Evolutionary conservation across 2,329 filamentous ascomycete genomes (phyloP), one percentile per base, ranked within the genome.

Genomic region (Scleromitrula shiraiana): DNA sequence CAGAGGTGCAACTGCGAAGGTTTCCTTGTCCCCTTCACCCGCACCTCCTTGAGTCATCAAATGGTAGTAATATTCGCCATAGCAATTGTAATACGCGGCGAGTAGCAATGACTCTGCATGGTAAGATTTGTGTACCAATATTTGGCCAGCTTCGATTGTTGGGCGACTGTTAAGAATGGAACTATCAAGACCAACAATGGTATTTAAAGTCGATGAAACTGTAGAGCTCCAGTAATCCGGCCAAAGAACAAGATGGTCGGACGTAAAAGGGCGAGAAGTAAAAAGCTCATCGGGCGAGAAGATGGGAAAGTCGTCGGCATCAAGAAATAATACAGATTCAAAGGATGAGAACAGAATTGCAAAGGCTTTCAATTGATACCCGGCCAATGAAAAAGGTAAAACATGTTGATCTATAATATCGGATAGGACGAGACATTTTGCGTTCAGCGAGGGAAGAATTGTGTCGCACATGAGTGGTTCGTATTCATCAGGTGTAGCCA

Each of bases 1-100:
- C 3, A 66, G 52, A 7, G 72, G 70, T 7, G 71, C 71, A 5
- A 68, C 63, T 14, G 71, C 56, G 53, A 75, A 74, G 0, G 71
- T 74, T 54, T 75, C 72, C 55, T 75, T 75, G 59, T 75, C 72
- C 14, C 72, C 72, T 57, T 74, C 65, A 9, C 72, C 72, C 0
- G 67, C 62, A 7, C 67, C 70, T 27, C 71, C 71, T 56, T 73
- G 71, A 41, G 48, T 49, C 19, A 54, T 52, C 3, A 58, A 23
- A 29, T 44, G 41, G 29, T 49, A 53, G 38, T 51, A 57, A 27
- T 48, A 48, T 1, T 46, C 23, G 1, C 70, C 70, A 59, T 67
- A 72, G 38, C 66, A 63, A 53, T 74, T 75, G 58, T 76, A 75
- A 56, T 75, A 75, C 2, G 66, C 63, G 4, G 69, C 65, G 4